These are phyloP conservation scores for Dendrobium catenatum DNA, from an alignment of 106 monocot genomes.

Conservation along the genomic window DNA sequence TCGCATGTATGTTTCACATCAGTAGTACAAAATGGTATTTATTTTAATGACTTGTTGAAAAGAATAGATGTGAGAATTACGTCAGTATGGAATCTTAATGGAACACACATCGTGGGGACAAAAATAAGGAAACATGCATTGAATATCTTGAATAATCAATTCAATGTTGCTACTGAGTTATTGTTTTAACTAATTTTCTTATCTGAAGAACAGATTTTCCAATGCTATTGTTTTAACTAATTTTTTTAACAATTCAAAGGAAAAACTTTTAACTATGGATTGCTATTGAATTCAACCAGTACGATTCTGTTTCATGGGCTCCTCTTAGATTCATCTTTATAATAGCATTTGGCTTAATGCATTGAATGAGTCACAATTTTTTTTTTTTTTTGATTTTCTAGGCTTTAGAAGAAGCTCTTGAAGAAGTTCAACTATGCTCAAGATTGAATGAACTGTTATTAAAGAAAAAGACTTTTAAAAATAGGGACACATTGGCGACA, in stretches of 20 bases:
- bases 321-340: not conserved
- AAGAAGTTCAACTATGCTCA: slow-evolving; percentile 44
- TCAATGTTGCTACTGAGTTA: not conserved
- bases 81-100: not conserved
- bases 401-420: slow-evolving; percentile 48
- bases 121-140: not conserved
- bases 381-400: slow-evolving; percentile 10
- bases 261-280: not conserved
- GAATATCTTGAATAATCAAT: not conserved
- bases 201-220: not conserved
- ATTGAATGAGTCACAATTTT: not conserved
- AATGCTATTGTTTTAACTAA: not conserved
- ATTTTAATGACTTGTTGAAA: not conserved
- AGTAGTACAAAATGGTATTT: not conserved
- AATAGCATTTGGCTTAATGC: not conserved
- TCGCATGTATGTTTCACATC: too few species aligned
- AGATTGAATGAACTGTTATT: slow-evolving; percentile 40
- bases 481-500: slow-evolving; percentile 32
- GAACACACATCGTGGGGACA: not conserved
- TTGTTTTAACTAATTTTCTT: not conserved
- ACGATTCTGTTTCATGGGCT: not conserved
- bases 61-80: too few species aligned
- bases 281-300: not conserved
- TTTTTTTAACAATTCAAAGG: not conserved
- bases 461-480: slow-evolving; percentile 37